A percentile compares a stretch with the other conserved stretches of the same genome.
These are phyloP conservation scores for Arbutus unedo DNA, from an alignment of 148 eudicot genomes.

Conservation along the genomic window DNA sequence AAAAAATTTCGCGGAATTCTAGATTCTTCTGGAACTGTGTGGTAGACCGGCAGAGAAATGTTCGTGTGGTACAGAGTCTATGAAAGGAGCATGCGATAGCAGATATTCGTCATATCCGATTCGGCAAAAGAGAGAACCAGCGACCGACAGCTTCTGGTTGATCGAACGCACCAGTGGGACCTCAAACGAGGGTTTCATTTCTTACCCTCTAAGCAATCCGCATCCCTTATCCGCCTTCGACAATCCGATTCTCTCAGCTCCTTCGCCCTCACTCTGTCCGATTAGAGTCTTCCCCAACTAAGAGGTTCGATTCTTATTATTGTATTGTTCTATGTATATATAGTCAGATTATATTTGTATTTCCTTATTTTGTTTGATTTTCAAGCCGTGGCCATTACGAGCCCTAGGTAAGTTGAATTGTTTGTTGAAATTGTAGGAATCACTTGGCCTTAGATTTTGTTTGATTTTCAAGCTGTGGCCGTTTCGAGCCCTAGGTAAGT, in stretches of 20 bases:
- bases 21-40: slow-evolving; percentile 1
- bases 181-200: background rate
- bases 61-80: background rate
- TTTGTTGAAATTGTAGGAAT: background rate
- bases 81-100: background rate
- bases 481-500: no score
- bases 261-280: background rate
- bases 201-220: background rate
- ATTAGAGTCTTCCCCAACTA: background rate
- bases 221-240: no score
- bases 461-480: no score
- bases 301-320: background rate
- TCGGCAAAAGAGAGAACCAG: no score
- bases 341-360: background rate
- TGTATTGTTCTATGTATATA: background rate
- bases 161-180: background rate
- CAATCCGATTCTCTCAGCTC: no score
- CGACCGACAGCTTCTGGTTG: background rate
- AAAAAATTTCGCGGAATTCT: background rate
- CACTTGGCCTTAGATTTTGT: no score
- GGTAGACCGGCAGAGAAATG: background rate
- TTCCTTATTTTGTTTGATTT: no score
- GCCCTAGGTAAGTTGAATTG: background rate
- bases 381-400: background rate
- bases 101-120: background rate